Conservation (phyloP, 257 asterid species). For the Fraxinus cuspidata region DNA sequence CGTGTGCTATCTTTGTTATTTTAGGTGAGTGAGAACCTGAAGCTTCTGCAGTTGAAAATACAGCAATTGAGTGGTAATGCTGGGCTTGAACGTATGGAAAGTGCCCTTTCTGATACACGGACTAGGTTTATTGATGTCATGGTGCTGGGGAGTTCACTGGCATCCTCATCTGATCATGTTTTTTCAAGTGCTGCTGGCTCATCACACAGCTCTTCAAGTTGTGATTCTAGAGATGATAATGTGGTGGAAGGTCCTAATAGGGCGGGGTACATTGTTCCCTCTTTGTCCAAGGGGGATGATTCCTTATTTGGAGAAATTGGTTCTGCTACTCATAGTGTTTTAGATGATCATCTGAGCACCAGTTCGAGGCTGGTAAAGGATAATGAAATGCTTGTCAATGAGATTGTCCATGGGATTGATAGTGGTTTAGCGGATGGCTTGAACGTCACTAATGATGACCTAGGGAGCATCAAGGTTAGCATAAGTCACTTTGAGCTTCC, state of each 20-base stretch:
- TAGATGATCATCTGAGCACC: neutral
- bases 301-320: neutral
- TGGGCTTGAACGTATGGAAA: slow-evolving; percentile 27
- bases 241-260: neutral
- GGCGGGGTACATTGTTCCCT: neutral
- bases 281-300: slow-evolving; percentile 14
- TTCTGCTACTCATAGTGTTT: neutral
- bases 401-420: slow-evolving; percentile 26
- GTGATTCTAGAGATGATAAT: neutral
- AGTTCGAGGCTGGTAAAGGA: slow-evolving; percentile 2
- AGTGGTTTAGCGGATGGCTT: slow-evolving; percentile 1
- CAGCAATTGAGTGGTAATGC: slow-evolving; percentile 24
- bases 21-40: slow-evolving; percentile 30
- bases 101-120: slow-evolving; percentile 27
- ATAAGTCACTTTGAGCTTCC: neutral
- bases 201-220: slow-evolving; percentile 9
- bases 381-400: slow-evolving; percentile 31
- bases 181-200: slow-evolving; percentile 14
- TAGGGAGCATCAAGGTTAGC: slow-evolving; percentile 19
- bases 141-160: slow-evolving; percentile 13
- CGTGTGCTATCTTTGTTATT: slow-evolving; percentile 2
- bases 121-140: slow-evolving; percentile 13
- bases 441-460: slow-evolving; percentile 7
- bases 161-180: neutral
- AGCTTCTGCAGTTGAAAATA: slow-evolving; percentile 25